Conservation (phyloP, 768 basidiomycete genomes). For the Tricholoma flavovirens region DNA sequence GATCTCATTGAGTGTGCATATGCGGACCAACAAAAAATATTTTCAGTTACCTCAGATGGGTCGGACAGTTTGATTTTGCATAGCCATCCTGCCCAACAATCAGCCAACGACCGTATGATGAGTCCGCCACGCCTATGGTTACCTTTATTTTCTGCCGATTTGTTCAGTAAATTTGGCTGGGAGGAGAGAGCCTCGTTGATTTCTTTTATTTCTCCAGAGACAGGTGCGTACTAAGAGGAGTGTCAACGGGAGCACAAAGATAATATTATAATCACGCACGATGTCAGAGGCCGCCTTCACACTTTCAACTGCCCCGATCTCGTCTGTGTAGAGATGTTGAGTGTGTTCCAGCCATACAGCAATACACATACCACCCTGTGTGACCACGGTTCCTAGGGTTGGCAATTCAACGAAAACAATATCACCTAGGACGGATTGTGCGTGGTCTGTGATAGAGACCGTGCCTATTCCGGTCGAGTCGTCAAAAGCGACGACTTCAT, state of each 20-base stretch:
- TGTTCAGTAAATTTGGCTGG: slow-evolving; percentile 82
- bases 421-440: slow-evolving; percentile 88
- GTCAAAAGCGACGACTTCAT: slow-evolving; percentile 83
- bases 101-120: not conserved
- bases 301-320: slow-evolving; percentile 91
- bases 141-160: slow-evolving; percentile 82
- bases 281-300: slow-evolving; percentile 97
- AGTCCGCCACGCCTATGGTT: slow-evolving; percentile 11
- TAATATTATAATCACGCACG: slow-evolving; percentile 31
- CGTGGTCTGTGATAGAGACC: slow-evolving; percentile 86
- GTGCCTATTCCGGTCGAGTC: slow-evolving; percentile 70
- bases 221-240: slow-evolving; percentile 72
- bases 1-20: not conserved
- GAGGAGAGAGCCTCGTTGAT: slow-evolving; percentile 67
- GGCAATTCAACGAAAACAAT: slow-evolving; percentile 97
- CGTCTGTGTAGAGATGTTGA: slow-evolving; percentile 38
- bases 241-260: slow-evolving; percentile 9
- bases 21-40: slow-evolving; percentile 8
- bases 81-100: slow-evolving; percentile 71
- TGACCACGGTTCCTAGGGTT: slow-evolving; percentile 50
- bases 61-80: slow-evolving; percentile 85
- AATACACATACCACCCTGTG: slow-evolving; percentile 62
- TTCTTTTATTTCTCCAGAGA: slow-evolving; percentile 77
- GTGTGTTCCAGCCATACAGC: not conserved
- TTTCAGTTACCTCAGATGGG: slow-evolving; percentile 57